Evolutionary conservation across 768 basidiomycete species (phyloP), one percentile per base, ranked within the genome.

Genomic region (Hysterangium stoloniferum): DNA sequence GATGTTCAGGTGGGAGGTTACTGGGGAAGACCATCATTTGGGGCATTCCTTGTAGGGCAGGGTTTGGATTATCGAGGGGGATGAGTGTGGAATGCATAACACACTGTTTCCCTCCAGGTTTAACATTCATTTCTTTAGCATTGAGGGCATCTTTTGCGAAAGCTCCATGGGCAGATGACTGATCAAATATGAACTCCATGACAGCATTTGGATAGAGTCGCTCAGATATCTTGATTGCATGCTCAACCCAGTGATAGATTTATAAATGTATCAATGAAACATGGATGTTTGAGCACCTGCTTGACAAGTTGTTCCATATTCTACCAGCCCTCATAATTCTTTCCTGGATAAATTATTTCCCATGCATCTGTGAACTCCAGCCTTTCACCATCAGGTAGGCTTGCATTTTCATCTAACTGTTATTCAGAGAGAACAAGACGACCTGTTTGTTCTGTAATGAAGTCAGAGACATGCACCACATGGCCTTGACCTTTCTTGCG

Each of bases 41-140:
- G 1, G 52, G 1, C 15, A 60, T 54, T 3, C 70, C 68, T 4
- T 57, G 59, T 28, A 48, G 45, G 25, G 57, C 47, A 4, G 53
- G 20, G 17, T 34, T 6, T 5, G 71, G 70, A 44, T 73, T 71
- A 5, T 62, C 54, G 12, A 50, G 7, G 2, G 71, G 71, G 58
- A 74, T 73, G 15, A 70, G 52, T 0, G 68, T 73, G 52, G 68
- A 62, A 0, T 54, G 41, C 47, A 68, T 68, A 2, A 40, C 45
- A 1, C 59, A 54, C 55, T 72, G 71, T 38, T 68, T 66, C 27
- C 71, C 67, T 12, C 72, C 67, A 57, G 70, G 56, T 0, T 58
- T 60, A 53, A 68, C 68, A 50, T 73, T 73, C 70, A 72, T 72
- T 34, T 71, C 61, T 25, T 64, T 70, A 2, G 69, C 71, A 49